Evolutionary conservation across 768 basidiomycete species (phyloP).

Genomic region (Strobilomyces dryophilus): DNA sequence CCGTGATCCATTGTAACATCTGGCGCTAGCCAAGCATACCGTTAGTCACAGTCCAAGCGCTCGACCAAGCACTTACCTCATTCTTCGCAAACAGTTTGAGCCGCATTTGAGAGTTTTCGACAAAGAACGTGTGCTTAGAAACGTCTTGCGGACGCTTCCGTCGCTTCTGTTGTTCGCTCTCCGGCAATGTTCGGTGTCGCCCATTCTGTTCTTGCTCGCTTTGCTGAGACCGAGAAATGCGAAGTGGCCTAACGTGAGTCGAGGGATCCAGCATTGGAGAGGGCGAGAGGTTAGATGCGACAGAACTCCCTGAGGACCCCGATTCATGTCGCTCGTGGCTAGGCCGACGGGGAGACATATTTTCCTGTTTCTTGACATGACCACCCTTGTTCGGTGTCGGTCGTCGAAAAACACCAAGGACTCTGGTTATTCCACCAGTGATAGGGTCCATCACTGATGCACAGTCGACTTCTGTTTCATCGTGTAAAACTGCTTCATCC

Average conservation of each 20-base stretch:
- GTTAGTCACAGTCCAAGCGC: constrained; percentile 3
- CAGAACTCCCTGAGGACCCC: constrained; percentile 32
- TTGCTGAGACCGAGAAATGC: constrained; percentile 14
- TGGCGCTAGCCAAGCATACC: constrained; percentile 53
- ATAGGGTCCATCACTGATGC: constrained; percentile 47
- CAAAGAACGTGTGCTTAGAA: constrained; percentile 91
- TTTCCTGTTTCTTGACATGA: constrained; percentile 5
- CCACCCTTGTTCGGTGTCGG: constrained; percentile 11
- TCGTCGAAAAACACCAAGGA: constrained; percentile 36
- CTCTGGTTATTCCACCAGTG: constrained; percentile 41
- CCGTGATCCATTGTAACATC: constrained; percentile 96
- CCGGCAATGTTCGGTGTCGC: constrained; percentile 13
- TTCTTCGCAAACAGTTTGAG: constrained; percentile 85
- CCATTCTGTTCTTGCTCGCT: constrained; percentile 18
- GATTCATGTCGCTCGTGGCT: constrained; percentile 13
- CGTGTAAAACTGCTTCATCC: constrained; percentile 16
- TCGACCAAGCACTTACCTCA: constrained; percentile 46
- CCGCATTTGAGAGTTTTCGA: constrained; percentile 86
- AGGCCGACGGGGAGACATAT: not conserved
- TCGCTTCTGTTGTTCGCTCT: constrained; percentile 43
- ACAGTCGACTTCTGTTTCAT: constrained; percentile 31
- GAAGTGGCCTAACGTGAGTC: constrained; percentile 62
- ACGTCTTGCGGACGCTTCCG: constrained; percentile 55
- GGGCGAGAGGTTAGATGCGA: constrained; percentile 37
- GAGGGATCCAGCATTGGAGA: constrained; percentile 77